These are phyloP conservation scores for Candida golubevii DNA, from an alignment of 805 yeast species.

Conservation along the genomic window DNA sequence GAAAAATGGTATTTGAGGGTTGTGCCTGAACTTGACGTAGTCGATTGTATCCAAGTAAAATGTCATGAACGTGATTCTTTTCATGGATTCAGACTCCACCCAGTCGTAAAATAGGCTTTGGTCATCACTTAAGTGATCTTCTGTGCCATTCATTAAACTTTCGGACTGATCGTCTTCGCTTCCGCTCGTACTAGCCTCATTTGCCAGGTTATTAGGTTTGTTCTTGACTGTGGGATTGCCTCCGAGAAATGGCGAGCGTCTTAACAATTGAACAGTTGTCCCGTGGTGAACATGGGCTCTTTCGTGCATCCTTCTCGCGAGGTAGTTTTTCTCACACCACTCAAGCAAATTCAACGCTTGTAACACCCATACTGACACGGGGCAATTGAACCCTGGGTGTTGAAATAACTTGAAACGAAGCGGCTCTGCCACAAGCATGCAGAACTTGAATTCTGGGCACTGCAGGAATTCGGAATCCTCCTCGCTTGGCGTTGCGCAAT, in stretches of 20 bases:
- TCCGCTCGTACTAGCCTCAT: slow-evolving; percentile 27
- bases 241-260: slow-evolving; percentile 73
- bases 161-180: slow-evolving; percentile 30
- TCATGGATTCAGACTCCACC: slow-evolving; percentile 77
- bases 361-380: slow-evolving; percentile 70
- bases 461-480: slow-evolving; percentile 18
- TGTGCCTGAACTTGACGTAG: slow-evolving; percentile 74
- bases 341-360: slow-evolving; percentile 74
- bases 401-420: slow-evolving; percentile 68
- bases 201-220: slow-evolving; percentile 19
- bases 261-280: slow-evolving; percentile 70
- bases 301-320: slow-evolving; percentile 69
- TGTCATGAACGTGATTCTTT: slow-evolving; percentile 75
- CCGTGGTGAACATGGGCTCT: slow-evolving; percentile 85
- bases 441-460: slow-evolving; percentile 38
- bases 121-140: slow-evolving; percentile 21
- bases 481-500: slow-evolving; percentile 27
- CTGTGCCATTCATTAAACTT: slow-evolving; percentile 4
- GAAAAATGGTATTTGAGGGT: slow-evolving; percentile 39
- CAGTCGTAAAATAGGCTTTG: slow-evolving; percentile 51
- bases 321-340: slow-evolving; percentile 70
- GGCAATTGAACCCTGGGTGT: slow-evolving; percentile 69
- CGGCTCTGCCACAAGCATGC: slow-evolving; percentile 49
- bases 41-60: slow-evolving; percentile 78
- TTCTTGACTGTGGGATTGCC: slow-evolving; percentile 51